A percentile compares a stretch with the other conserved stretches of the same genome.
phyloP scores from a whole-genome alignment of 345 rosid species.

The Populus simonii region DNA sequence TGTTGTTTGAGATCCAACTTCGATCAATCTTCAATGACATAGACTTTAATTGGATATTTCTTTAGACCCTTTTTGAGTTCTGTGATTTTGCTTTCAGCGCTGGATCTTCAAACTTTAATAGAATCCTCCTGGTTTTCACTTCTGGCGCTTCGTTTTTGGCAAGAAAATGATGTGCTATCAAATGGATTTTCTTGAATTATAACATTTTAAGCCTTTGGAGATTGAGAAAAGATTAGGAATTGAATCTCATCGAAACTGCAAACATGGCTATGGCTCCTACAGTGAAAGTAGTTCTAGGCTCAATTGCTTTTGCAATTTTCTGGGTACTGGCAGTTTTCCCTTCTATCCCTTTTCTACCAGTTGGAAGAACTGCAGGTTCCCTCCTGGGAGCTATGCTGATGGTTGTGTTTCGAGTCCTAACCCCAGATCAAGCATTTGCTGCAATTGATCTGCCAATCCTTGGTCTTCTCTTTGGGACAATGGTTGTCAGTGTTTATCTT shows the following conservation, averaged over 20 bases:
- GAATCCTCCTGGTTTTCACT: too few species aligned
- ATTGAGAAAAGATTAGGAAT: neutral
- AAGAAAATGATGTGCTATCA: neutral
- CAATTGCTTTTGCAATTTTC: slow-evolving; percentile 63
- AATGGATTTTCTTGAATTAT: neutral
- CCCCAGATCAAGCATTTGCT: slow-evolving; percentile 76
- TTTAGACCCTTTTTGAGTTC: neutral
- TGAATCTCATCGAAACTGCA: neutral
- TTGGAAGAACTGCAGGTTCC: slow-evolving; percentile 91
- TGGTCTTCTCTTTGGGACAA: slow-evolving; percentile 86
- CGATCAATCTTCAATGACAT: too few species aligned
- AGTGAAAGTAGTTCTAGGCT: slow-evolving; percentile 56
- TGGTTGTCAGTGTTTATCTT: slow-evolving; percentile 82
- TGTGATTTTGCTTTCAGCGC: slow-evolving; percentile 2
- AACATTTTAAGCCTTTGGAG: neutral
- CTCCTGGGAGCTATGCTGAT: slow-evolving; percentile 84
- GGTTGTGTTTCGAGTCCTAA: slow-evolving; percentile 68
- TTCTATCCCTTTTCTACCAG: slow-evolving; percentile 66
- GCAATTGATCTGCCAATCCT: slow-evolving; percentile 84
- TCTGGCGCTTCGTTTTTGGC: neutral
- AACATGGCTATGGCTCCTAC: slow-evolving; percentile 69
- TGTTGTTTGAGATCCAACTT: too few species aligned
- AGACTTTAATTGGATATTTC: neutral
- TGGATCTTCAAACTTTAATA: neutral
- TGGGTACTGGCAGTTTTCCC: slow-evolving; percentile 91